A percentile compares a stretch with the other conserved stretches of the same genome.
These are phyloP conservation scores for Cercospora nicotianae DNA, from an alignment of 2,329 filamentous ascomycete genomes.

Conservation along the genomic window DNA sequence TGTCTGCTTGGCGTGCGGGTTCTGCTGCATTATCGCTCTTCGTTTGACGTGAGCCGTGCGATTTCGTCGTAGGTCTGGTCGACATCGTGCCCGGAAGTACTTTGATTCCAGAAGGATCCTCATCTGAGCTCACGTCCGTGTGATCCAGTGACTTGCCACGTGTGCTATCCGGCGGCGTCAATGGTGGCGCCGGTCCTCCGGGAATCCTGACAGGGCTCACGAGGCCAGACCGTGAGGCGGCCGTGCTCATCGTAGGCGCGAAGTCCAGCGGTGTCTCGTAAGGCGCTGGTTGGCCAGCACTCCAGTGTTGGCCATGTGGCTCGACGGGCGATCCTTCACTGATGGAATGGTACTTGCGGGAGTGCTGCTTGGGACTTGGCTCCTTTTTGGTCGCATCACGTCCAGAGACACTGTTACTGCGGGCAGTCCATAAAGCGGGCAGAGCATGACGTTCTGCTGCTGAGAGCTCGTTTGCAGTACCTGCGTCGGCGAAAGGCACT, in stretches of 20 bases:
- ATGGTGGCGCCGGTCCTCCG: background rate
- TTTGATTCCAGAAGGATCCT: background rate
- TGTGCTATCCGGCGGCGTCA: constrained; percentile 6
- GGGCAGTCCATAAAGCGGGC: background rate
- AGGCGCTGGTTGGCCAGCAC: background rate
- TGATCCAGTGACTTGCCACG: background rate
- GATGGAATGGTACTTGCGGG: background rate
- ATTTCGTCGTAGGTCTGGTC: background rate
- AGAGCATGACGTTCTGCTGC: background rate
- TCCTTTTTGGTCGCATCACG: background rate
- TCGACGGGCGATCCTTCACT: background rate
- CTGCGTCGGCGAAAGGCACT: constrained; percentile 5
- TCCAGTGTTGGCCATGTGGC: background rate
- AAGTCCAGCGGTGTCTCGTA: constrained; percentile 2
- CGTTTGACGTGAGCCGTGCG: background rate
- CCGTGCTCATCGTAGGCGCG: background rate
- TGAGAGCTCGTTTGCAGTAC: background rate
- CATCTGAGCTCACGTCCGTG: background rate
- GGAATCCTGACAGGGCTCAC: background rate
- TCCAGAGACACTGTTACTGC: background rate
- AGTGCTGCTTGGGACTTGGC: background rate
- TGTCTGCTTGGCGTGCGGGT: background rate
- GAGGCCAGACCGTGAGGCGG: background rate
- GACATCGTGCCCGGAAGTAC: constrained; percentile 5
- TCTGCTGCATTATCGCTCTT: background rate